Evolutionary conservation across 2,329 filamentous ascomycete species (phyloP).

Genomic region (Pleurostoma richardsiae): DNA sequence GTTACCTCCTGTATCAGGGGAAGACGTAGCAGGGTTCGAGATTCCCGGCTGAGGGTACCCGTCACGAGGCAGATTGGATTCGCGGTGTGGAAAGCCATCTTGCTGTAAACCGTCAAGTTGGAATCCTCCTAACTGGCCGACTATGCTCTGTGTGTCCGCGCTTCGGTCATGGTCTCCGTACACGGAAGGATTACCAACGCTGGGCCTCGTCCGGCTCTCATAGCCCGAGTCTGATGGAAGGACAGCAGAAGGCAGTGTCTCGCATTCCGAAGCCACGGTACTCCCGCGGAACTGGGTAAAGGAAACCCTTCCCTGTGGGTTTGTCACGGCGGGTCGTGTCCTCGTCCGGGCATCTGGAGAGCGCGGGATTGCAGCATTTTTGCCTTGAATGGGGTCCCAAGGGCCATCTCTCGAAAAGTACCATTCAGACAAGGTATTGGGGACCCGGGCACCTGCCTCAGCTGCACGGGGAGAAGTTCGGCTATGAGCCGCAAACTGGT

Average conservation of each 20-base stretch:
- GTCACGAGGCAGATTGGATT: not conserved
- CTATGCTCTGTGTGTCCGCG: constrained; percentile 31
- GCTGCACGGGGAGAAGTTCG: not conserved
- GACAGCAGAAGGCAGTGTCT: constrained; percentile 20
- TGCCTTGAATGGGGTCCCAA: constrained; percentile 7
- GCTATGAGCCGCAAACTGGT: constrained; percentile 1
- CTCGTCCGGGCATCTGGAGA: constrained; percentile 1
- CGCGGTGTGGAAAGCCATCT: too few relatives aligned
- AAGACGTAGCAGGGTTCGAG: not conserved
- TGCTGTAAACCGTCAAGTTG: constrained; percentile 9
- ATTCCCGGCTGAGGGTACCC: not conserved
- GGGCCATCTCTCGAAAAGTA: constrained; percentile 2
- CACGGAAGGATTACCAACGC: constrained; percentile 36
- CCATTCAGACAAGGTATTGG: constrained; percentile 2
- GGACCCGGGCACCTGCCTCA: constrained; percentile 1
- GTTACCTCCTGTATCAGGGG: not conserved
- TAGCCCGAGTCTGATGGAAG: constrained; percentile 41
- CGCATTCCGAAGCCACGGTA: constrained; percentile 9
- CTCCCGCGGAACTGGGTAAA: constrained; percentile 3
- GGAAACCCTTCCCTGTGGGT: not conserved
- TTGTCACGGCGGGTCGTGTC: not conserved
- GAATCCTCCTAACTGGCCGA: constrained; percentile 25
- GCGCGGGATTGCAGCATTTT: not conserved
- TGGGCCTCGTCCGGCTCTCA: constrained; percentile 33
- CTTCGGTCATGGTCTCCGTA: constrained; percentile 35